A percentile compares a stretch with the other conserved stretches of the same genome.
Evolutionary conservation across 306 rosid species (phyloP).

Genomic region (Boehmeria nivea): DNA sequence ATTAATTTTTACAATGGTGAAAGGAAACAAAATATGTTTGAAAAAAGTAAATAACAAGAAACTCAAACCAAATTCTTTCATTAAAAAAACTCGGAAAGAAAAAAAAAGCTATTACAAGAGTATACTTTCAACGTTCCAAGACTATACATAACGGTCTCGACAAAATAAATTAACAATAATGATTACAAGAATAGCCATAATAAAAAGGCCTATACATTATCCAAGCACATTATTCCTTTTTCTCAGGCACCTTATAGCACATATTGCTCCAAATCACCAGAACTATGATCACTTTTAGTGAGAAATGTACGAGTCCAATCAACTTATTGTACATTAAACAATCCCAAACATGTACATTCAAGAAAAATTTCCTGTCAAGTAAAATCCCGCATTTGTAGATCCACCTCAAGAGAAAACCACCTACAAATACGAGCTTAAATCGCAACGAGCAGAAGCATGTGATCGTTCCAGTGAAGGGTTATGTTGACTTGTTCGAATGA

Average conservation of each 20-base stretch:
- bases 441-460: constrained; percentile 24
- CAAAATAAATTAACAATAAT: neutral
- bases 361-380: constrained; percentile 14
- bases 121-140: constrained; percentile 32
- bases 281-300: constrained; percentile 30
- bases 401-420: constrained; percentile 24
- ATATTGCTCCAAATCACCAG: constrained; percentile 25
- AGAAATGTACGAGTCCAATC: constrained; percentile 31
- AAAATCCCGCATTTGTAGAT: constrained; percentile 16
- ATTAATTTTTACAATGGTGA: too few relatives aligned
- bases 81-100: constrained; percentile 35
- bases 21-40: too few relatives aligned
- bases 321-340: constrained; percentile 39
- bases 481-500: constrained; percentile 42
- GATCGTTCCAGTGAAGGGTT: constrained; percentile 24
- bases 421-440: constrained; percentile 22
- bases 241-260: constrained; percentile 28
- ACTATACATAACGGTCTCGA: constrained; percentile 33
- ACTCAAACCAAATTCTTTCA: constrained; percentile 24
- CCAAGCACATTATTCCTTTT: constrained; percentile 33
- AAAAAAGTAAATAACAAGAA: neutral
- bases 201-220: constrained; percentile 36
- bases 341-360: constrained; percentile 41
- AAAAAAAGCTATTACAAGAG: too few relatives aligned
- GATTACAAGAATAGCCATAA: neutral